Percentiles rank a stretch among this genome's conserved stretches.
Evolutionary conservation across 1,284 basidiomycete genomes (phyloP).

Genomic region (Mycosarcoma mackinlayi): DNA sequence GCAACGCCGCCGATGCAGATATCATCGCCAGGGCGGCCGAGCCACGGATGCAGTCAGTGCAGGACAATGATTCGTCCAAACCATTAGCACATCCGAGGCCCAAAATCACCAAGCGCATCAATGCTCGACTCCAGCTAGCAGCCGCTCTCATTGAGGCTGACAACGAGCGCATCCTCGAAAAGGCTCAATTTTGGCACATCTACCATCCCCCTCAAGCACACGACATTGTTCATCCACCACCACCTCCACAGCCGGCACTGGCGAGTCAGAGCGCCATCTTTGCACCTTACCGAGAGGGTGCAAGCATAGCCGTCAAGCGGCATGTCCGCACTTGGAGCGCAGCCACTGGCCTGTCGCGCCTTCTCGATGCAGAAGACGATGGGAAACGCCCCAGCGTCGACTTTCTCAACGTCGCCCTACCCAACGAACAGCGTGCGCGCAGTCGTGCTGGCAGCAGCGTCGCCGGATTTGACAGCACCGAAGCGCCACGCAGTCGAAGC

Average conservation of each 20-base stretch:
- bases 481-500: constrained; percentile 21
- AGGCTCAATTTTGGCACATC: constrained; percentile 46
- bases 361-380: constrained; percentile 34
- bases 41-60: constrained; percentile 1
- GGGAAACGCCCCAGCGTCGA: constrained; percentile 51
- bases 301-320: constrained; percentile 27
- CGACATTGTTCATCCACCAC: constrained; percentile 32
- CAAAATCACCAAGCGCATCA: constrained; percentile 55
- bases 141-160: constrained; percentile 67
- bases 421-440: constrained; percentile 46
- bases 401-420: constrained; percentile 58
- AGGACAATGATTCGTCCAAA: not conserved
- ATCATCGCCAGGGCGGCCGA: not conserved
- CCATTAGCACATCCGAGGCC: constrained; percentile 19
- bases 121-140: constrained; percentile 61
- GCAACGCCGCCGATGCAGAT: constrained; percentile 3
- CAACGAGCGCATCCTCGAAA: constrained; percentile 60
- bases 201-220: constrained; percentile 33
- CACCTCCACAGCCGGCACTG: constrained; percentile 54
- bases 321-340: constrained; percentile 48
- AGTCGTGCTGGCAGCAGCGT: constrained; percentile 48
- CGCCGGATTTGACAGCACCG: constrained; percentile 9
- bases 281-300: constrained; percentile 50
- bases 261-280: constrained; percentile 63
- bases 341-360: constrained; percentile 44